Conservation (phyloP, 768 basidiomycete genomes). For the Pisolithus albus region DNA sequence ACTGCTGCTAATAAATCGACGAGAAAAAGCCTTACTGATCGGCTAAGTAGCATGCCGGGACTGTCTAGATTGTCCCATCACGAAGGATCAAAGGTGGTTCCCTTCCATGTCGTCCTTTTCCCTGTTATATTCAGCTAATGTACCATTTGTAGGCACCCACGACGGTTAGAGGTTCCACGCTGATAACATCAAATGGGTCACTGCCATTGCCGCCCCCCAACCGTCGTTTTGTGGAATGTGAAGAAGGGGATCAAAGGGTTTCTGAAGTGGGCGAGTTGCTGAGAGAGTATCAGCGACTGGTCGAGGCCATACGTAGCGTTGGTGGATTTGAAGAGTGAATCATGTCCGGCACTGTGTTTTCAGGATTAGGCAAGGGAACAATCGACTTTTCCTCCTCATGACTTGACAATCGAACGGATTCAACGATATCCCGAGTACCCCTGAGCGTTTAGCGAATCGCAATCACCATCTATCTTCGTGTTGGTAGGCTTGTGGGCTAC, state of each 20-base stretch:
- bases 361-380: too few species aligned
- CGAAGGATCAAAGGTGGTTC: slow-evolving; percentile 26
- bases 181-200: slow-evolving; percentile 27
- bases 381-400: too few species aligned
- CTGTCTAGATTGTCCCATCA: slow-evolving; percentile 37
- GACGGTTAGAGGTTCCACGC: slow-evolving; percentile 13
- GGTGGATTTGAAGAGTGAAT: slow-evolving; percentile 35
- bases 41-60: slow-evolving; percentile 72
- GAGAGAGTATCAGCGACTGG: slow-evolving; percentile 74
- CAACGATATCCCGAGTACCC: too few species aligned
- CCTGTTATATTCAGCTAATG: background rate
- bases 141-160: background rate
- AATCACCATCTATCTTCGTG: too few species aligned
- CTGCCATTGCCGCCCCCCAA: slow-evolving; percentile 55
- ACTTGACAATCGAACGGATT: too few species aligned
- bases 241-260: slow-evolving; percentile 69
- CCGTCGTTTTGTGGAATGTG: slow-evolving; percentile 63
- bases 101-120: slow-evolving; percentile 14
- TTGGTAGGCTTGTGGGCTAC: too few species aligned
- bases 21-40: slow-evolving; percentile 73
- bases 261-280: slow-evolving; percentile 78
- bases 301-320: slow-evolving; percentile 53
- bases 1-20: slow-evolving; percentile 14
- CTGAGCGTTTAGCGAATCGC: too few species aligned
- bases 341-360: background rate